Percentiles rank a stretch among this genome's conserved stretches.
These are phyloP conservation scores for Ascochyta koolunga DNA, from an alignment of 2,329 filamentous ascomycete species.

Conservation along the genomic window DNA sequence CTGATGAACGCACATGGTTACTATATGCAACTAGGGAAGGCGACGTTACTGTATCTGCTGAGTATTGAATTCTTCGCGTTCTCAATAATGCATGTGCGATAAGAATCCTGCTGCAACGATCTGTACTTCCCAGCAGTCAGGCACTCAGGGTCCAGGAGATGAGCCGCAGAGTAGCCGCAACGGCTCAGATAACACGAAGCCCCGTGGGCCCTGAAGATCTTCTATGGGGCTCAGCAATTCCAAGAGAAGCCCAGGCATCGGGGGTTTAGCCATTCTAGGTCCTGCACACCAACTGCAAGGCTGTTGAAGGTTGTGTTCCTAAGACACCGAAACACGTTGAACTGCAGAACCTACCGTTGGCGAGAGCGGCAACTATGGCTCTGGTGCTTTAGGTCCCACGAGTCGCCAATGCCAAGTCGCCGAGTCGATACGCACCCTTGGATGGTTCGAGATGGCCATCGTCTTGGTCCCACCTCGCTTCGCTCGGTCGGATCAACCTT, in stretches of 20 bases:
- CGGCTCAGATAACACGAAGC: slow-evolving; percentile 20
- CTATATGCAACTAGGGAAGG: neutral
- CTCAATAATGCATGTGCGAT: neutral
- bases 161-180: slow-evolving; percentile 29
- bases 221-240: slow-evolving; percentile 22
- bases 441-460: too few species aligned
- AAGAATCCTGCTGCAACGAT: neutral
- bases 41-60: neutral
- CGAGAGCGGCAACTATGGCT: too few species aligned
- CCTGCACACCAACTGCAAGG: slow-evolving; percentile 6
- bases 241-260: slow-evolving; percentile 17
- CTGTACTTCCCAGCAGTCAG: slow-evolving; percentile 9
- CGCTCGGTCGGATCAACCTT: too few species aligned
- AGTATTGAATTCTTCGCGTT: neutral
- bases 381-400: too few species aligned
- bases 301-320: neutral
- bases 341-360: neutral
- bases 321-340: neutral
- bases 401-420: too few species aligned
- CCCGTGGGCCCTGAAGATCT: slow-evolving; percentile 26
- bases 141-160: slow-evolving; percentile 26
- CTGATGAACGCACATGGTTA: neutral
- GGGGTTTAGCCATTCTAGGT: slow-evolving; percentile 1
- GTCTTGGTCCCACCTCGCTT: too few species aligned
- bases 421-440: too few species aligned